These are phyloP conservation scores for Alternaria triticina DNA, from an alignment of 2,329 filamentous ascomycete genomes.

Conservation along the genomic window DNA sequence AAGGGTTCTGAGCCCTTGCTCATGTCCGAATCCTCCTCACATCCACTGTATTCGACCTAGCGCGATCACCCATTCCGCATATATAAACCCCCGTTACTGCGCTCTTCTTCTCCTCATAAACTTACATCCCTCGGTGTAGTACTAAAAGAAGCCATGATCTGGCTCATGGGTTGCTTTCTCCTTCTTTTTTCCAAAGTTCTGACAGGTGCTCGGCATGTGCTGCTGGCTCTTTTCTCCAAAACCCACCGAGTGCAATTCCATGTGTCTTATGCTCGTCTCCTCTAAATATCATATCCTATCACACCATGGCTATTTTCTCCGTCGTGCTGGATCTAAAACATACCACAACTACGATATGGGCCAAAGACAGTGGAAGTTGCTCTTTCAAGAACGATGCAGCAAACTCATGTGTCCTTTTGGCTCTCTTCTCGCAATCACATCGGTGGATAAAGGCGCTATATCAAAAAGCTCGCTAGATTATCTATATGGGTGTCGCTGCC, in stretches of 20 bases:
- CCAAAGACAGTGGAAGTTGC: background rate
- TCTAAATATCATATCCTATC: background rate
- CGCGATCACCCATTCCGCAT: rapidly evolving
- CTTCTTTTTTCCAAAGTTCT: background rate
- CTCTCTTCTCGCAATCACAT: rapidly evolving
- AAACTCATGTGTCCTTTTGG: background rate
- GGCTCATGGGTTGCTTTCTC: background rate
- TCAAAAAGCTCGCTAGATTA: background rate
- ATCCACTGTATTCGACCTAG: background rate
- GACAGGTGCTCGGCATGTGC: no score
- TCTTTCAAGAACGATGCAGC: background rate
- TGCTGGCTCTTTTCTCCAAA: background rate
- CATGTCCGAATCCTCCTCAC: background rate
- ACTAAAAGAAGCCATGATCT: no score
- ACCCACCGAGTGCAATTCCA: rapidly evolving
- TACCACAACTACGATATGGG: rapidly evolving
- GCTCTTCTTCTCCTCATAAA: background rate
- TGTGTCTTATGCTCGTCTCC: background rate
- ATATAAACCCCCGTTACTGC: background rate
- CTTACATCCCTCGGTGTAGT: background rate
- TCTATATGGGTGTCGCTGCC: background rate
- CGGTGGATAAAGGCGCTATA: background rate
- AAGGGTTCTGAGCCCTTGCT: rapidly evolving
- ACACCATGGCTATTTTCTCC: background rate
- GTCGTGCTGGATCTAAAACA: background rate